These are phyloP conservation scores for Terfezia boudieri DNA, from an alignment of 495 filamentous ascomycete genomes.

Conservation along the genomic window DNA sequence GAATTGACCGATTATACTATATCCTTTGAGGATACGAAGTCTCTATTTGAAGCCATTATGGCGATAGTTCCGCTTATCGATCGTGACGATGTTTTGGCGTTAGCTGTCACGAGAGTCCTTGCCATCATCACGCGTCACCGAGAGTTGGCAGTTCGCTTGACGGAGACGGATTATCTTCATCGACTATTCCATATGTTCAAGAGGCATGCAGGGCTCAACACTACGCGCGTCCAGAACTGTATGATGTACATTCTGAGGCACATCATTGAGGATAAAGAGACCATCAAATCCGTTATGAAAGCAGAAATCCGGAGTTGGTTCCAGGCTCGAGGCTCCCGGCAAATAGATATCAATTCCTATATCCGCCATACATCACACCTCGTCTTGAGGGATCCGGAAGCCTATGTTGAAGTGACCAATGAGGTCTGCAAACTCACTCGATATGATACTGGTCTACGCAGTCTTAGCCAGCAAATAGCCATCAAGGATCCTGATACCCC, in stretches of 20 bases:
- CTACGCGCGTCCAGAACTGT: constrained; percentile 50
- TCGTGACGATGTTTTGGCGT: constrained; percentile 63
- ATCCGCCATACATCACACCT: constrained; percentile 61
- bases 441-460: constrained; percentile 27
- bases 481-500: constrained; percentile 28
- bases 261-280: constrained; percentile 81
- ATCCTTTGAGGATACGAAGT: constrained; percentile 38
- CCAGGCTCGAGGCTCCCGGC: constrained; percentile 30
- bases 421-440: constrained; percentile 52
- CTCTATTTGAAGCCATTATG: constrained; percentile 51
- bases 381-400: constrained; percentile 56
- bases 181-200: constrained; percentile 85
- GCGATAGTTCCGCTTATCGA: constrained; percentile 67
- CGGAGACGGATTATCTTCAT: constrained; percentile 72
- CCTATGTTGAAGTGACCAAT: constrained; percentile 80
- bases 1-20: constrained; percentile 33
- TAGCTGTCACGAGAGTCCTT: constrained; percentile 65
- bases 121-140: constrained; percentile 71
- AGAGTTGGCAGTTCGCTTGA: constrained; percentile 47
- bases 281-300: constrained; percentile 75
- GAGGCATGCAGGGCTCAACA: constrained; percentile 57
- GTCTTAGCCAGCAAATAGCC: constrained; percentile 29
- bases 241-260: constrained; percentile 81
- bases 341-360: constrained; percentile 48
- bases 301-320: constrained; percentile 66